phyloP scores from a whole-genome alignment of 2,329 filamentous ascomycete genomes.

The Claviceps sp. region DNA sequence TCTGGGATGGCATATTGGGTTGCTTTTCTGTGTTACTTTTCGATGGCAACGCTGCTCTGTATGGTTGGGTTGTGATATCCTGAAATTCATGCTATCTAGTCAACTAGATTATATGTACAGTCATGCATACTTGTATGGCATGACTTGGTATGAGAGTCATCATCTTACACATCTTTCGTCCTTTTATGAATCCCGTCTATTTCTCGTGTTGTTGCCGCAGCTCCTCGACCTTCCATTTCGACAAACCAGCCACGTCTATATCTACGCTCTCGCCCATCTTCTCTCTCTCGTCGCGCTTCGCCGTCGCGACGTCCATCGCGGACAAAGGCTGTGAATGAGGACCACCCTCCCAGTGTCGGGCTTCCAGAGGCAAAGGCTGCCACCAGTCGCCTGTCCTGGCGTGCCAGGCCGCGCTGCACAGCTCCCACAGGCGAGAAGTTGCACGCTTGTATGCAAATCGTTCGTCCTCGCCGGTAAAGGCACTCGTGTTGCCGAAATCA shows the following conservation, averaged over 20 bases:
- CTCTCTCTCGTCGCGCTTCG: constrained; percentile 12
- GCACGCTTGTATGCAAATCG: constrained; percentile 70
- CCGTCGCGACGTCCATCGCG: constrained; percentile 2
- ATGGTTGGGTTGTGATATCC: background rate
- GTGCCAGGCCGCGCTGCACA: constrained; percentile 64
- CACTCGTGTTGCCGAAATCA: constrained; percentile 55
- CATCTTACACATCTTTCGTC: background rate
- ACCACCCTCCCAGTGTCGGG: constrained; percentile 51
- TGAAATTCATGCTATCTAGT: background rate
- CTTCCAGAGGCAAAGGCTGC: constrained; percentile 50
- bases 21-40: background rate
- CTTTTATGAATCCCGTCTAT: background rate
- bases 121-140: background rate
- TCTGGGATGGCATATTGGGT: background rate
- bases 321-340: constrained; percentile 12
- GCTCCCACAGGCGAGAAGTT: constrained; percentile 66
- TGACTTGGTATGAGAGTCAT: background rate
- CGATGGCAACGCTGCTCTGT: background rate
- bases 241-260: constrained; percentile 25
- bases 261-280: constrained; percentile 21
- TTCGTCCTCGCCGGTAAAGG: constrained; percentile 70
- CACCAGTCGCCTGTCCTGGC: constrained; percentile 53
- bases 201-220: constrained; percentile 15
- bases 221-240: constrained; percentile 23
- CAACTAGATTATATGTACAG: background rate